Evolutionary conservation across 1,284 basidiomycete species (phyloP).

Genomic region (Rhizoctonia solani): DNA sequence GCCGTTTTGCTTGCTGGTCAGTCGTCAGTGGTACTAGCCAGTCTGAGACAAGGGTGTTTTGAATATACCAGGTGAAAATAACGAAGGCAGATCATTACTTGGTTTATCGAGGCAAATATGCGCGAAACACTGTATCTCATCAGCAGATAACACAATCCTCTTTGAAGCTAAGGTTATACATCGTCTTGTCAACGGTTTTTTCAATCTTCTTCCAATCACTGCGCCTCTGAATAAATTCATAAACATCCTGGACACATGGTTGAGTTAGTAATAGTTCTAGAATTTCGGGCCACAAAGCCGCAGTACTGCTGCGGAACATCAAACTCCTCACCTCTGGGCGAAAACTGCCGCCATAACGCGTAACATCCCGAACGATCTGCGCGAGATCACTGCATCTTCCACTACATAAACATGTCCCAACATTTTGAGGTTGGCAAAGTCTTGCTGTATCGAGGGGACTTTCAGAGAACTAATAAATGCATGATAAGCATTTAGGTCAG

Average conservation of each 20-base stretch:
- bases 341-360: constrained; percentile 90
- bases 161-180: constrained; percentile 92
- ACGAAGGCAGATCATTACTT: too few species aligned
- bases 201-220: constrained; percentile 98
- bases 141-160: constrained; percentile 77
- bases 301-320: too few species aligned
- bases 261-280: constrained; percentile 29
- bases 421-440: constrained; percentile 95
- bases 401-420: constrained; percentile 94
- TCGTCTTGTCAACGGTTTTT: constrained; percentile 90
- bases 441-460: constrained; percentile 72
- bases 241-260: constrained; percentile 66
- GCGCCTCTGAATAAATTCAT: constrained; percentile 90
- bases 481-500: constrained; percentile 93
- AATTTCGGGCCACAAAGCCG: too few species aligned
- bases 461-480: constrained; percentile 83
- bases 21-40: too few species aligned
- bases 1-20: too few species aligned
- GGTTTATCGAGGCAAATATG: too few species aligned
- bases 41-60: too few species aligned
- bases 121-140: too few species aligned
- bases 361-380: constrained; percentile 92
- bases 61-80: too few species aligned
- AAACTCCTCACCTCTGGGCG: constrained; percentile 77
- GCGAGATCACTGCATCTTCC: constrained; percentile 90